Evolutionary conservation across 129 eudicot species (phyloP), one percentile per base, ranked within the genome.

Genomic region (Oenanthe sinensis): DNA sequence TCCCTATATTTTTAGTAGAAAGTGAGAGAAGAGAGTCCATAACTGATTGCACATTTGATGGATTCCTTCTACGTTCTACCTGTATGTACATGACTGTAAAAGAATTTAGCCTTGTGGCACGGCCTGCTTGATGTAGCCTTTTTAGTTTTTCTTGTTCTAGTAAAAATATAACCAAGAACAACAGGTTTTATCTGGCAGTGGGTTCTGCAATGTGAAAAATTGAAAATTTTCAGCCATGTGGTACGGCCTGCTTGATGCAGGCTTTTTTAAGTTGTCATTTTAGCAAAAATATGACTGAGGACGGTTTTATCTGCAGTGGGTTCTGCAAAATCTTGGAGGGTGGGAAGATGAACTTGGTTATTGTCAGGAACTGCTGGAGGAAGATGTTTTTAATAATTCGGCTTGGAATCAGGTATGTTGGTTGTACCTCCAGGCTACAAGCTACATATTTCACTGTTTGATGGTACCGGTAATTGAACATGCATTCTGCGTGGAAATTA

Each of bases 401-500:
- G 99, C 97, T 81, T 96, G 99, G 99, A 96, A 96, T 90, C 99
- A 96, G 97, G 99, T 96, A 84, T 36, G 17, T 42, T 48, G 33
- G 37, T 22, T 42, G 42, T 39, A 48, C 39, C 69, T 75, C 39
- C 17, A 52, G 8, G 39, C 14, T 30, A 47, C 15, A 49, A 49
- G n/a, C 39, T 39, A 65, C 37, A 11, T 4, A 72, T n/a, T 19
- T 48, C 55, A 11, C 16, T 73, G 12, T 46, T 14, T 42, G 43
- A 10, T 37, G 39, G 45, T 37, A 36, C 33, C 20, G 75, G 33
- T 71, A 36, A 22, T 73, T 20, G 22, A 0, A 37, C 36, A 73
- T 44, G 76, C 36, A 24, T 45, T 28, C 22, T n/a, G 9, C 10
- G 20, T 9, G 36, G 20, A 42, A 50, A 67, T 42, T 9, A n/a